Percentiles rank a stretch among this genome's conserved stretches.
Conservation (phyloP, 805 yeast genomes). For the Martiniozyma abietophila region DNA sequence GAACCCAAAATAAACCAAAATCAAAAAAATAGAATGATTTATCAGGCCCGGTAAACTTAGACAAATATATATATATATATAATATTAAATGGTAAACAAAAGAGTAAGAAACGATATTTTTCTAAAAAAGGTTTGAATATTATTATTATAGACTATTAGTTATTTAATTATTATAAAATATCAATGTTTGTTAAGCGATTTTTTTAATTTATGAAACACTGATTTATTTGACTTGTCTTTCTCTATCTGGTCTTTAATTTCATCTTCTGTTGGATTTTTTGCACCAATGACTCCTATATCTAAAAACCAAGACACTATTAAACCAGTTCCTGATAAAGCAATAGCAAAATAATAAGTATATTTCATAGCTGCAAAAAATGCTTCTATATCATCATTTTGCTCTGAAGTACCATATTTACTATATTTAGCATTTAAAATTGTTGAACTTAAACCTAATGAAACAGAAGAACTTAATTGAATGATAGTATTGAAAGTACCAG, state of each 20-base stretch:
- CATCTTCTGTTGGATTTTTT: neutral
- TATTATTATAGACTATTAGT: too few species aligned
- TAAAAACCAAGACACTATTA: conserved; percentile 26
- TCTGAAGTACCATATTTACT: conserved; percentile 24
- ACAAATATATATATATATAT: too few species aligned
- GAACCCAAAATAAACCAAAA: conserved; percentile 1
- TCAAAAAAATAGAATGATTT: too few species aligned
- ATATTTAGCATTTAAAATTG: conserved; percentile 29
- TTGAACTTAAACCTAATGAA: conserved; percentile 34
- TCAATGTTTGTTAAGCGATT: too few species aligned
- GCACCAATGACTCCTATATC: conserved; percentile 30
- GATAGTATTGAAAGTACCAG: conserved; percentile 39
- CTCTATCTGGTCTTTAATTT: neutral
- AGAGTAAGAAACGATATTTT: too few species aligned
- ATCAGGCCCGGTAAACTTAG: too few species aligned
- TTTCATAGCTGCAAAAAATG: conserved; percentile 26
- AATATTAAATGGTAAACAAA: too few species aligned
- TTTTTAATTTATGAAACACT: too few species aligned
- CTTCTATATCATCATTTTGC: conserved; percentile 16
- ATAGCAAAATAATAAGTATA: conserved; percentile 33
- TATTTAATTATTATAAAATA: too few species aligned
- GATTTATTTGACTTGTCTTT: too few species aligned
- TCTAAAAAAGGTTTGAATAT: too few species aligned
- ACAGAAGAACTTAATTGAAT: conserved; percentile 33
- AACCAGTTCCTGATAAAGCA: conserved; percentile 25